Conservation (phyloP, 805 yeast species). For the Suhomyces vadensis region DNA sequence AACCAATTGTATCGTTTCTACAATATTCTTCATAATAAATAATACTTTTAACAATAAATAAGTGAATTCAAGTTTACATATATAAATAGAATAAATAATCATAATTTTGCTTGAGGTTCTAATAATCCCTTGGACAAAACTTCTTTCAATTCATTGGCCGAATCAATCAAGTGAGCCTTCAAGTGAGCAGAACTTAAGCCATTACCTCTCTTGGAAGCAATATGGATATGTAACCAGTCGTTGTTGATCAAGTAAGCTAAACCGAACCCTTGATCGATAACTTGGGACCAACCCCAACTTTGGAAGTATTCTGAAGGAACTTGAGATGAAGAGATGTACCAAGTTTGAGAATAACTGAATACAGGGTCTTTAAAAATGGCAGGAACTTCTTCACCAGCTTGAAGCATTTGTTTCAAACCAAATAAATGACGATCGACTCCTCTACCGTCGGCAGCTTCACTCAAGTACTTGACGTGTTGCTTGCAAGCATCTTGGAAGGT, state of each 20-base stretch:
- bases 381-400: conserved; percentile 60
- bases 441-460: conserved; percentile 76
- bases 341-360: conserved; percentile 71
- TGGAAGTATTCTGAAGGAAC: conserved; percentile 77
- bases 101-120: conserved; percentile 42
- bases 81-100: conserved; percentile 7
- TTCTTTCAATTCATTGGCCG: conserved; percentile 80
- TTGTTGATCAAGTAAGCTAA: conserved; percentile 89
- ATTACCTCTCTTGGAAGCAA: conserved; percentile 67
- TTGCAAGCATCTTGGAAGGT: conserved; percentile 72
- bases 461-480: conserved; percentile 72
- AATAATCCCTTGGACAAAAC: conserved; percentile 47
- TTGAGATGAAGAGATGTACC: conserved; percentile 91
- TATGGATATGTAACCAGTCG: conserved; percentile 82
- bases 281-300: conserved; percentile 96
- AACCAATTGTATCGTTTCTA: no score
- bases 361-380: conserved; percentile 74
- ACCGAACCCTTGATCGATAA: conserved; percentile 90
- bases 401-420: conserved; percentile 76
- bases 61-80: background rate
- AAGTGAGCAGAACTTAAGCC: conserved; percentile 58
- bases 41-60: background rate
- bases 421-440: conserved; percentile 95
- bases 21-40: background rate
- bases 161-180: conserved; percentile 67